Evolutionary conservation across 345 rosid genomes (phyloP).

Genomic region (Populus deltoides): DNA sequence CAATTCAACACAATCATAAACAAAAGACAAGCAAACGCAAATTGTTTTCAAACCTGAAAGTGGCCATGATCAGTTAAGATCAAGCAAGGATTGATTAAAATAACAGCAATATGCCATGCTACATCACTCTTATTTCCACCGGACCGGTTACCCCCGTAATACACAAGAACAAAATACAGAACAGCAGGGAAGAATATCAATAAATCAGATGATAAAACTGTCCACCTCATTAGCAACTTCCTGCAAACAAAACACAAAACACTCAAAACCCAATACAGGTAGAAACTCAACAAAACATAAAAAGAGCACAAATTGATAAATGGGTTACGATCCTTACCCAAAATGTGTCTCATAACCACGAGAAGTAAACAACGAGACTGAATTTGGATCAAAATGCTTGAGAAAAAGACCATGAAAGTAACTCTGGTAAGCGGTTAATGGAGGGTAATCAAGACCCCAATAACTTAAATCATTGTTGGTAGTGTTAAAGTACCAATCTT

Average conservation of each 20-base stretch:
- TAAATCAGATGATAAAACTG: constrained; percentile 76
- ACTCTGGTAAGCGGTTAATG: constrained; percentile 94
- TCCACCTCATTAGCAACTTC: constrained; percentile 88
- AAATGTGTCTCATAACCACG: constrained; percentile 73
- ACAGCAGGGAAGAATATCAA: constrained; percentile 80
- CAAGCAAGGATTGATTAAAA: constrained; percentile 77
- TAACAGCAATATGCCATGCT: constrained; percentile 67
- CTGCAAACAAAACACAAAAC: constrained; percentile 42
- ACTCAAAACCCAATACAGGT: neutral
- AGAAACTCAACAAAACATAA: neutral
- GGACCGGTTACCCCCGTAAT: constrained; percentile 23
- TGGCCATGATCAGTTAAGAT: constrained; percentile 92
- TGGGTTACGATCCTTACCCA: constrained; percentile 43
- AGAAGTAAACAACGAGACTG: constrained; percentile 62
- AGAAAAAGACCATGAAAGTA: constrained; percentile 72
- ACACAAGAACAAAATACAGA: constrained; percentile 56
- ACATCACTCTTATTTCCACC: constrained; percentile 37
- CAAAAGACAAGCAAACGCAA: neutral
- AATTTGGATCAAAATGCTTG: constrained; percentile 56
- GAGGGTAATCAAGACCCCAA: constrained; percentile 99
- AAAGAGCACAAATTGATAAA: neutral
- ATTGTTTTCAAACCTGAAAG: constrained; percentile 66
- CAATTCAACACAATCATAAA: neutral
- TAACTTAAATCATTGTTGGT: constrained; percentile 69
- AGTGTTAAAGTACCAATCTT: constrained; percentile 70